Percentiles rank a stretch among this genome's conserved stretches.
Evolutionary conservation across 202 grass and related monocot species (phyloP).

Genomic region (Zizania palustris): DNA sequence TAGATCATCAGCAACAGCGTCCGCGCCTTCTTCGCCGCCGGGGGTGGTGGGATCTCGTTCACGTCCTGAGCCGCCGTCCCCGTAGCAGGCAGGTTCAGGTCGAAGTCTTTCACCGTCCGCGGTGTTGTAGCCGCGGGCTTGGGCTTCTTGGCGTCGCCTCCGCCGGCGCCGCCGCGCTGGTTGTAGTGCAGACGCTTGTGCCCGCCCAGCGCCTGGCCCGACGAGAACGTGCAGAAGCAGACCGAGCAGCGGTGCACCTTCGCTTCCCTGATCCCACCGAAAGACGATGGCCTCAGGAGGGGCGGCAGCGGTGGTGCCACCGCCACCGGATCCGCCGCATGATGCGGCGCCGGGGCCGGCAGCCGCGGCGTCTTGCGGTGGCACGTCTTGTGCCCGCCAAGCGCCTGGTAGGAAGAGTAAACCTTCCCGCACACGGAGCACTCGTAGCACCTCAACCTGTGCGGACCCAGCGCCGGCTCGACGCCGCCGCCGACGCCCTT

Average conservation of each 20-base stretch:
- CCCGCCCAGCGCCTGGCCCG: conserved; percentile 76
- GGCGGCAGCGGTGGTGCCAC: no score
- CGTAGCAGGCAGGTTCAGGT: conserved; percentile 64
- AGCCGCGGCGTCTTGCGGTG: conserved; percentile 50
- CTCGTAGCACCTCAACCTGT: no score
- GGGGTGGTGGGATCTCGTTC: conserved; percentile 27
- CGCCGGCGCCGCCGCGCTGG: no score
- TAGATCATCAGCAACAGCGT: conserved; percentile 37
- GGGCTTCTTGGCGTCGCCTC: neutral
- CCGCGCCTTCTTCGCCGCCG: conserved; percentile 45
- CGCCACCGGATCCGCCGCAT: neutral
- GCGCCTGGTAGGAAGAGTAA: no score
- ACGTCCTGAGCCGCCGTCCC: neutral
- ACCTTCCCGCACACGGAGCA: no score
- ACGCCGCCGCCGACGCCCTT: no score
- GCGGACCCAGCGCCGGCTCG: no score
- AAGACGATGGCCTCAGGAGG: neutral
- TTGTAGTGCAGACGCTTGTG: conserved; percentile 91
- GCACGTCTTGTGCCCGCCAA: conserved; percentile 83
- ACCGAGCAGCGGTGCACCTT: conserved; percentile 73
- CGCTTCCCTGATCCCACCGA: neutral
- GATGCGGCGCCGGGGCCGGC: no score
- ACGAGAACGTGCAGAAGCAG: conserved; percentile 66
- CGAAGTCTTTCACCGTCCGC: conserved; percentile 44
- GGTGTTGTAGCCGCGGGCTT: neutral